Evolutionary conservation across 2,329 filamentous ascomycete genomes (phyloP), one percentile per base, ranked within the genome.

Genomic region (Fusarium ramigenum): DNA sequence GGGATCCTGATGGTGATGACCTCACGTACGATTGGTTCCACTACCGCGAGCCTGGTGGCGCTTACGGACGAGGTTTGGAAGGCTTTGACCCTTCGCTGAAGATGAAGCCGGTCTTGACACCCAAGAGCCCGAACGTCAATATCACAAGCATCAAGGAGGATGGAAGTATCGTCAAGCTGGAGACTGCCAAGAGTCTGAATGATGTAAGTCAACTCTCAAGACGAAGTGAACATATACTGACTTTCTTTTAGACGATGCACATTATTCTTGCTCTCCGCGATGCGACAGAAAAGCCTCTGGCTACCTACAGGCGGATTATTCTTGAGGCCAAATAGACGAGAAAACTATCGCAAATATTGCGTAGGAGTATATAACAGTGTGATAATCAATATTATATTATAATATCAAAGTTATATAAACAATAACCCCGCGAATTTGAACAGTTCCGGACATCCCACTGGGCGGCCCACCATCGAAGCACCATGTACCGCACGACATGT

Each of bases 181-280:
- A 69, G 7, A 53, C 40, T 1, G 14, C 52, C 0, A 59, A 64
- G 19, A 69, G 42, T 2, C 19, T 69, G 8, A 69, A 69, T 0
- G 44, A 58, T 37, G 66, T 69, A 47, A 53, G 66, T 34, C 3
- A 4, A 1, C 7, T 6, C 4, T 3, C 0, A 12, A 1, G 9
- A 3, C 5, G 1, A n/a, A 4, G 1, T 5, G 4, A 4, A 3
- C 5, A 14, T 0, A 3, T 18, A 12, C 39, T 68, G 7, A 69
- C 46, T 14, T 1, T 3, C 0, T 23, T 2, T 5, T 15, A 69
- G 66, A 69, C 65, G 1, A 50, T 69, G 28, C 66, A 69, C 6
- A 69, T 69, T 2, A 69, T 69, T 15, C 36, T 69, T 1, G 59
- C 40, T 16, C 39, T 43, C 7, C 58, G 65, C 0, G 66, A 69